Percentiles rank a stretch among this genome's conserved stretches.
Conservation (phyloP, 2,329 filamentous ascomycete genomes). For the Amauroascus niger region DNA sequence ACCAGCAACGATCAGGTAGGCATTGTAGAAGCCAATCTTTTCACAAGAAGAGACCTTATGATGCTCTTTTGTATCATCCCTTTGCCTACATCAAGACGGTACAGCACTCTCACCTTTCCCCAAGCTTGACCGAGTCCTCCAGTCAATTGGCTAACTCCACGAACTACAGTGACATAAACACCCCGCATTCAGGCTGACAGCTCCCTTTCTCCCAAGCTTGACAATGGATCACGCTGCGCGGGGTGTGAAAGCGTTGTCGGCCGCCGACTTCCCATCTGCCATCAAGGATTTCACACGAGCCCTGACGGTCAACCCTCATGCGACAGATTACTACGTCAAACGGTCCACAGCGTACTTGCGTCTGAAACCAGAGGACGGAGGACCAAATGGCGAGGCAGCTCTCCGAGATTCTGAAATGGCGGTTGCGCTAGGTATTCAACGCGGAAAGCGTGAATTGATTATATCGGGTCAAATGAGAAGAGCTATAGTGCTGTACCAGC, state of each 20-base stretch:
- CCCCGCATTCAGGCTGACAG: neutral
- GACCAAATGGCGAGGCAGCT: conserved; percentile 39
- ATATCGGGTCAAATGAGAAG: conserved; percentile 73
- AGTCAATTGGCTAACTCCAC: neutral
- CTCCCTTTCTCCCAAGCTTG: neutral
- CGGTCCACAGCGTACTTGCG: conserved; percentile 71
- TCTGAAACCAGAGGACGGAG: conserved; percentile 42
- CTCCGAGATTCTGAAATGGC: conserved; percentile 61
- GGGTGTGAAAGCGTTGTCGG: conserved; percentile 53
- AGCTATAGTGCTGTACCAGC: conserved; percentile 60
- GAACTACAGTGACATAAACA: neutral
- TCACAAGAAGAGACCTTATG: too few species aligned
- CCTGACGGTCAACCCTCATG: conserved; percentile 51
- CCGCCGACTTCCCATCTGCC: conserved; percentile 56
- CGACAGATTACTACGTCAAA: conserved; percentile 69
- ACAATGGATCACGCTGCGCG: conserved; percentile 45
- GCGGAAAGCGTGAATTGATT: conserved; percentile 66
- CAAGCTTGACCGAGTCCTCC: too few species aligned
- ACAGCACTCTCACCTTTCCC: neutral
- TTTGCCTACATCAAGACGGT: neutral
- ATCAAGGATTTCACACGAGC: conserved; percentile 60
- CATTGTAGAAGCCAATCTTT: too few species aligned
- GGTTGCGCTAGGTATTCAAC: conserved; percentile 51
- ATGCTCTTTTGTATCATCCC: neutral
- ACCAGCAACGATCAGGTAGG: too few species aligned